phyloP scores from a whole-genome alignment of 108 stramenopile genomes.

The Cyclotella choctawhatcheeana region DNA sequence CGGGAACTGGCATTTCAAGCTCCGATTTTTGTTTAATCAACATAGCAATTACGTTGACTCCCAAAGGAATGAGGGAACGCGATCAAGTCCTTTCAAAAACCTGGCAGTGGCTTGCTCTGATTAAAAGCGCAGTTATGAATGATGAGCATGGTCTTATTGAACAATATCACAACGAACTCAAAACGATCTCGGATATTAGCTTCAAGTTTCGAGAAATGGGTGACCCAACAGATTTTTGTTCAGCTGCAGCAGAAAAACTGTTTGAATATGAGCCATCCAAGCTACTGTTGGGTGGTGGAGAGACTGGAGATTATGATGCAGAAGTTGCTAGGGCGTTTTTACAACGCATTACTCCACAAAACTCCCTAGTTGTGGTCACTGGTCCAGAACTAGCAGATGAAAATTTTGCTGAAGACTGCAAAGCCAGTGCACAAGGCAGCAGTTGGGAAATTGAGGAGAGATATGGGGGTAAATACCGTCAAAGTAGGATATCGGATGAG shows the following conservation, averaged over 20 bases:
- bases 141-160: slow-evolving; percentile 58
- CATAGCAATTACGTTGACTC: slow-evolving; percentile 77
- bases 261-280: slow-evolving; percentile 71
- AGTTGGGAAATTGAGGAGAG: slow-evolving; percentile 78
- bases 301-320: slow-evolving; percentile 62
- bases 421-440: slow-evolving; percentile 23
- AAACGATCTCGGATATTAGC: slow-evolving; percentile 62
- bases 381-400: slow-evolving; percentile 61
- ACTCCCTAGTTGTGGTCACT: slow-evolving; percentile 69
- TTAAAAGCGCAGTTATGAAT: slow-evolving; percentile 58
- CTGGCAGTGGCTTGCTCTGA: slow-evolving; percentile 83
- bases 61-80: slow-evolving; percentile 71
- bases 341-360: slow-evolving; percentile 73
- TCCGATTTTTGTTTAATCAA: slow-evolving; percentile 80
- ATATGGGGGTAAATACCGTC: slow-evolving; percentile 91
- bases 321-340: slow-evolving; percentile 70
- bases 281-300: slow-evolving; percentile 58
- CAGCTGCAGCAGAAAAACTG: slow-evolving; percentile 70
- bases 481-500: slow-evolving; percentile 50
- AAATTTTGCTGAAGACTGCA: slow-evolving; percentile 35
- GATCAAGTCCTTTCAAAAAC: slow-evolving; percentile 76
- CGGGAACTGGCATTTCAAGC: slow-evolving; percentile 60
- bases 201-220: slow-evolving; percentile 87
- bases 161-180: slow-evolving; percentile 79
- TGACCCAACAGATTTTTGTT: slow-evolving; percentile 84